Conservation (phyloP, 371 early-diverging fungal species). For the Apophysomyces trapeziformis region DNA sequence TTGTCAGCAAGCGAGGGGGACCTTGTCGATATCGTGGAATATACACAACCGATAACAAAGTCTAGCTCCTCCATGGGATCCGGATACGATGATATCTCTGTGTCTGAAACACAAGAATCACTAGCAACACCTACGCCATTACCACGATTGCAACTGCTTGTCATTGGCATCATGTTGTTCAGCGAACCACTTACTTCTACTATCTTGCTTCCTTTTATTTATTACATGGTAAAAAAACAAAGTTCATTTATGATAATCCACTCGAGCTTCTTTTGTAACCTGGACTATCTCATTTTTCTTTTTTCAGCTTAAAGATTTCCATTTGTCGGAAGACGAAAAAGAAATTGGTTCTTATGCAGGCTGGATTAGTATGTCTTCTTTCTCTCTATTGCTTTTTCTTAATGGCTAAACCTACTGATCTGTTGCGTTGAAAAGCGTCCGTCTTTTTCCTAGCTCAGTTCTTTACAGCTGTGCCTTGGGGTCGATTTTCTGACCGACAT, state of each 20-base stretch:
- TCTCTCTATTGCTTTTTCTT: not conserved
- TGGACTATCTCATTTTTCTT: constrained; percentile 1
- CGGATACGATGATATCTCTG: too few species aligned
- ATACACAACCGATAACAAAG: too few species aligned
- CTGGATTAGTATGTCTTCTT: constrained; percentile 47
- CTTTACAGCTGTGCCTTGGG: constrained; percentile 60
- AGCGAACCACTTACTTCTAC: constrained; percentile 70
- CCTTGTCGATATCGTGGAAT: too few species aligned
- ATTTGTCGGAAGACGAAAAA: constrained; percentile 61
- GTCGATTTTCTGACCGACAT: constrained; percentile 59
- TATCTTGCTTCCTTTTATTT: constrained; percentile 69
- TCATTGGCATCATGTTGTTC: constrained; percentile 64
- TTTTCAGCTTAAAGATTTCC: constrained; percentile 59
- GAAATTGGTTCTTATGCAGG: constrained; percentile 74
- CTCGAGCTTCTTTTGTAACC: not conserved
- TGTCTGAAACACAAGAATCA: not conserved
- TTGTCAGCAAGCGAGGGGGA: too few species aligned
- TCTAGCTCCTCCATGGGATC: too few species aligned
- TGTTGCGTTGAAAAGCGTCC: constrained; percentile 31
- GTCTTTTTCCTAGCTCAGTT: constrained; percentile 63
- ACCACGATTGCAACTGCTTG: constrained; percentile 56
- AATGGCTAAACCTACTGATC: too few species aligned
- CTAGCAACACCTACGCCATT: constrained; percentile 41
- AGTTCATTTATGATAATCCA: not conserved
- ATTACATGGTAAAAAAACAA: constrained; percentile 54